Evolutionary conservation across 768 basidiomycete genomes (phyloP), one percentile per base, ranked within the genome.

Genomic region (Lentinula raphanica): DNA sequence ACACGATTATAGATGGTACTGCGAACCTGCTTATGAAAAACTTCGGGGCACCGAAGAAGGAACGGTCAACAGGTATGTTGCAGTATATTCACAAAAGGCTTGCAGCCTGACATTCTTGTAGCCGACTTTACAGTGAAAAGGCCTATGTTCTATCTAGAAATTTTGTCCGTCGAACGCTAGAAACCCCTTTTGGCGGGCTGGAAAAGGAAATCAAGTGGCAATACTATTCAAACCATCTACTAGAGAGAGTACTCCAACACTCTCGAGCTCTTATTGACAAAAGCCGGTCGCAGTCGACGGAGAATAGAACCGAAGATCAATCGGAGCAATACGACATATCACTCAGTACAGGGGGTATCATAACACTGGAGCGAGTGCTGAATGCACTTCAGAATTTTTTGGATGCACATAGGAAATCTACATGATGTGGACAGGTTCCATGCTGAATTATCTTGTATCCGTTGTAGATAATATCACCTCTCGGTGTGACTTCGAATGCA

Each of bases 11-110:
- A 92, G 89, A 58, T 92, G 87, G 88, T 94, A 87, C 67, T 93
- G 90, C 64, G 94, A 98, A 67, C 94, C 94, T 25, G 92, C 92
- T 0, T 97, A 89, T 65, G 94, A 96, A 66, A 97, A 94, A 66
- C 75, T 96, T 40, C 80, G 92, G 61, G 92, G 93, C 1, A 96
- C 94, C 0, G 85, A 88, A 62, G 94, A 97, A 68, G 94, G 92
- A 31, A 88, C 78, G 48, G 84, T 94, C 54, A 95, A 94, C 66
- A 92, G 90, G 86, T 45, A 15, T 28, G 31, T n/a, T n/a, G n/a
- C 38, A 23, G 8, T 21, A 28, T 25, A 54, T 5, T 28, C 21
- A n/a, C n/a, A 31, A 23, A 19, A 9, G 23, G 8, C 13, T 21
- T 12, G 6, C 8, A 36, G 13, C 40, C 12, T 39, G 19, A 36